phyloP scores from a whole-genome alignment of 2,329 filamentous ascomycete species.

The Colletotrichum sp. region DNA sequence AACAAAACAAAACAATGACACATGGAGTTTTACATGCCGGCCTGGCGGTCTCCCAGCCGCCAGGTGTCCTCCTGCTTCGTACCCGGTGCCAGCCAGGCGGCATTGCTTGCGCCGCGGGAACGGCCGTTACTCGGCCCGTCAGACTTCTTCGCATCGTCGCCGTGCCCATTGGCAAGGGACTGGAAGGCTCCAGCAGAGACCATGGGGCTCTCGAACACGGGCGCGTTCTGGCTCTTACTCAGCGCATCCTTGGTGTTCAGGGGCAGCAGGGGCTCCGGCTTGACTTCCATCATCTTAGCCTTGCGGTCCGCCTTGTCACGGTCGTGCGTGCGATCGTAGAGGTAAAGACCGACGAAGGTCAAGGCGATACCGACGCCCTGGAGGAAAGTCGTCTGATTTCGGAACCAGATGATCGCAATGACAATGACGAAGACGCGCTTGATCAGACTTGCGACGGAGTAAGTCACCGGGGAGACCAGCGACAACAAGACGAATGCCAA shows the following conservation, averaged over 20 bases:
- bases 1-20: slow-evolving; percentile 17
- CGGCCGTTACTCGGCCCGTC: slow-evolving; percentile 51
- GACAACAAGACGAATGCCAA: slow-evolving; percentile 92
- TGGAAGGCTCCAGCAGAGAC: slow-evolving; percentile 19
- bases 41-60: slow-evolving; percentile 48
- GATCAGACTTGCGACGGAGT: slow-evolving; percentile 93
- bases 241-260: slow-evolving; percentile 54
- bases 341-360: slow-evolving; percentile 90
- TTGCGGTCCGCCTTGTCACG: slow-evolving; percentile 86
- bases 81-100: slow-evolving; percentile 75
- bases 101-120: slow-evolving; percentile 50
- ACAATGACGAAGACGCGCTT: slow-evolving; percentile 98
- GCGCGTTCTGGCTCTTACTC: slow-evolving; percentile 31
- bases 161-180: slow-evolving; percentile 51
- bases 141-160: slow-evolving; percentile 61
- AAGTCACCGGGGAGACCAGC: slow-evolving; percentile 94
- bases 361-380: slow-evolving; percentile 87
- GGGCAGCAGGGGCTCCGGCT: slow-evolving; percentile 68
- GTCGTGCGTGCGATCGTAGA: slow-evolving; percentile 93
- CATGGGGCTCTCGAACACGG: slow-evolving; percentile 43
- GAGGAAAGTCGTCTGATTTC: slow-evolving; percentile 81
- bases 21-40: slow-evolving; percentile 21
- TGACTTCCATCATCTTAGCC: slow-evolving; percentile 68
- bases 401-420: slow-evolving; percentile 95
- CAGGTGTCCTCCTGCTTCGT: slow-evolving; percentile 90